Evolutionary conservation across 1,284 basidiomycete genomes (phyloP), one percentile per base, ranked within the genome.

Genomic region (Ceratobasidium sp.): DNA sequence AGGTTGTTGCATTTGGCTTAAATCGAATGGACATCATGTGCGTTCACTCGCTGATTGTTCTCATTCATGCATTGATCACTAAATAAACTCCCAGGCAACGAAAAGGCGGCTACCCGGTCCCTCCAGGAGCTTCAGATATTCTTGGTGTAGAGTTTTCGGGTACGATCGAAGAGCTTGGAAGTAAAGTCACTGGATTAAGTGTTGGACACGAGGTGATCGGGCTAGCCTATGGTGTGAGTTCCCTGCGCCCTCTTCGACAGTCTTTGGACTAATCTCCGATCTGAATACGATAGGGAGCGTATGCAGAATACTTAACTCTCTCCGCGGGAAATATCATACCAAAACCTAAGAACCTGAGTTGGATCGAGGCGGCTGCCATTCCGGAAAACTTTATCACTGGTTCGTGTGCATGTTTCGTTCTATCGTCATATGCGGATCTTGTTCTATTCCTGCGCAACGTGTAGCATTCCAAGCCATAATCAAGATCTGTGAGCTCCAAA

Each of bases 131-230:
- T 17, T 92, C 93, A 20, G 84, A 88, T 9, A 93, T 97, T 83
- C 88, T 98, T 38, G 96, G 97, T 10, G 95, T 98, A 75, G 97
- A 98, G 85, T 98, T 98, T 84, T 91, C 94, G 23, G 96, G 96
- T 3, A 85, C 84, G 2, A 88, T 97, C 77, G 86, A 88, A 50
- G 87, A 91, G 79, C 81, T 93, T 15, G 93, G 91, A 1, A 83
- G 87, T 26, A 87, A 85, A 33, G 89, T 89, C 33, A 84, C 85
- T 9, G 85, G 86, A 64, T 96, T 91, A 91, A 89, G 91, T 82
- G 84, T 89, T 23, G 94, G 93, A 10, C 94, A 98, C 80, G 93
- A 95, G 83, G 97, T 98, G 1, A 90, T 96, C 79, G 97, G 96
- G 15, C 89, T 99, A 3, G 87, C 91, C 0, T 88, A 87, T 48